These are phyloP conservation scores for Saksenaea vasiformis DNA, from an alignment of 371 early-diverging fungal species.

Conservation along the genomic window DNA sequence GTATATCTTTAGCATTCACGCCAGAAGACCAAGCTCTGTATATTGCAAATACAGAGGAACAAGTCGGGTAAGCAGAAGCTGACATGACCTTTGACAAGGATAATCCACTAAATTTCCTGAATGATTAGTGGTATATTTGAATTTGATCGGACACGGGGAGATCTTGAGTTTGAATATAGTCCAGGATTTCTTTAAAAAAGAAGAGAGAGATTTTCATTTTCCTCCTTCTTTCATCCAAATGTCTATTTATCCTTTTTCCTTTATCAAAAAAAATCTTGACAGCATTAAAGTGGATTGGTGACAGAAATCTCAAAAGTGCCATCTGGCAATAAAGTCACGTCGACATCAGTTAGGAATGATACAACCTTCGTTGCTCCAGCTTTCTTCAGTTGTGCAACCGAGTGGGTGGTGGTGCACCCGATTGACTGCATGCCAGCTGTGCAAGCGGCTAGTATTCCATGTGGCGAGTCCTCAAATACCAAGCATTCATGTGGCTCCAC, in stretches of 20 bases:
- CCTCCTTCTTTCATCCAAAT: neutral
- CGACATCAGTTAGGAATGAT: constrained; percentile 48
- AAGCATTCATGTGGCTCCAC: constrained; percentile 55
- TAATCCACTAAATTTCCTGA: neutral
- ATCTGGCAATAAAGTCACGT: constrained; percentile 34
- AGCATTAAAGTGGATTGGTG: constrained; percentile 8
- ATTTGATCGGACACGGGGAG: neutral
- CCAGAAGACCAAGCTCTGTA: constrained; percentile 62
- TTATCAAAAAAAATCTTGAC: neutral
- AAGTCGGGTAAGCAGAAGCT: constrained; percentile 18
- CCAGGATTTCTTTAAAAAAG: neutral
- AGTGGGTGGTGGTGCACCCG: constrained; percentile 62
- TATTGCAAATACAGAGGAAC: constrained; percentile 55
- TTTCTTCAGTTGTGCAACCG: constrained; percentile 52
- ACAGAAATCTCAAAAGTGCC: constrained; percentile 40
- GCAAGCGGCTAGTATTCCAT: constrained; percentile 58
- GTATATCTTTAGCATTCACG: constrained; percentile 26
- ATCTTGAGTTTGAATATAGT: neutral
- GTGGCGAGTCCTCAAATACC: constrained; percentile 76
- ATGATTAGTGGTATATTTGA: constrained; percentile 21
- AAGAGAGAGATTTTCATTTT: no score
- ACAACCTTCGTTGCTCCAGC: constrained; percentile 63
- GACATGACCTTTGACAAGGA: neutral
- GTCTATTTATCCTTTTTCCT: neutral
- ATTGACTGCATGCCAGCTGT: constrained; percentile 61